Conservation (phyloP, 176 grass and related monocot genomes). For the Triticum urartu region DNA sequence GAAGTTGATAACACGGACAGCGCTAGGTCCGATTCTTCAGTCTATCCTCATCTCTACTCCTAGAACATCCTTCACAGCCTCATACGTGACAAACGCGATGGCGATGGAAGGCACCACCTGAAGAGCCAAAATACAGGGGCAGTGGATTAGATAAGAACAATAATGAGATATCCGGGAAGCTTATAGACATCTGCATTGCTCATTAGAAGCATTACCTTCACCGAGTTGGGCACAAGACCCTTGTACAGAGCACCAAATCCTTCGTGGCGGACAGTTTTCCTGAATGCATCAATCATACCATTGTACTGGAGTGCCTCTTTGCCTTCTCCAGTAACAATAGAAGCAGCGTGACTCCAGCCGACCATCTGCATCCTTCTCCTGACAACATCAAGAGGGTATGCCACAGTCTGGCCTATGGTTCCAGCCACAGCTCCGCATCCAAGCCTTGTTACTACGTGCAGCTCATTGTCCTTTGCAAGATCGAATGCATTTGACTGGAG, state of each 20-base stretch:
- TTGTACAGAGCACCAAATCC: conserved; percentile 92
- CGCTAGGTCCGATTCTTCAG: conserved; percentile 51
- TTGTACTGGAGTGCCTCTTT: conserved; percentile 70
- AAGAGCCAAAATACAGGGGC: neutral
- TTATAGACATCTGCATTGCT: neutral
- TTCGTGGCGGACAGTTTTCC: conserved; percentile 84
- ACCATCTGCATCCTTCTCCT: conserved; percentile 99
- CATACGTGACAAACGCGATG: conserved; percentile 96
- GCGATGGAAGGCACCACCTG: conserved; percentile 96
- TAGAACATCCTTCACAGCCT: conserved; percentile 92
- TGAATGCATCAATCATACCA: conserved; percentile 95
- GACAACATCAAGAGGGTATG: conserved; percentile 94
- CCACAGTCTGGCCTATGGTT: conserved; percentile 94
- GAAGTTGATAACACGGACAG: conserved; percentile 34
- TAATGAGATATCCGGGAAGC: neutral
- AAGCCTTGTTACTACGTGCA: conserved; percentile 71
- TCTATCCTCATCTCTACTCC: conserved; percentile 99
- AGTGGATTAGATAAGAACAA: neutral
- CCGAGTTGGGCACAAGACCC: conserved; percentile 95
- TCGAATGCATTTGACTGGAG: conserved; percentile 61
- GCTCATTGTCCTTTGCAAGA: conserved; percentile 72
- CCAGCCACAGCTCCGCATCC: conserved; percentile 87
- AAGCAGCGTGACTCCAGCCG: conserved; percentile 86
- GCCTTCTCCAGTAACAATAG: conserved; percentile 67
- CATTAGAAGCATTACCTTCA: conserved; percentile 60